Evolutionary conservation across 257 asterid genomes (phyloP), one percentile per base, ranked within the genome.

Genomic region (Rauvolfia tetraphylla): DNA sequence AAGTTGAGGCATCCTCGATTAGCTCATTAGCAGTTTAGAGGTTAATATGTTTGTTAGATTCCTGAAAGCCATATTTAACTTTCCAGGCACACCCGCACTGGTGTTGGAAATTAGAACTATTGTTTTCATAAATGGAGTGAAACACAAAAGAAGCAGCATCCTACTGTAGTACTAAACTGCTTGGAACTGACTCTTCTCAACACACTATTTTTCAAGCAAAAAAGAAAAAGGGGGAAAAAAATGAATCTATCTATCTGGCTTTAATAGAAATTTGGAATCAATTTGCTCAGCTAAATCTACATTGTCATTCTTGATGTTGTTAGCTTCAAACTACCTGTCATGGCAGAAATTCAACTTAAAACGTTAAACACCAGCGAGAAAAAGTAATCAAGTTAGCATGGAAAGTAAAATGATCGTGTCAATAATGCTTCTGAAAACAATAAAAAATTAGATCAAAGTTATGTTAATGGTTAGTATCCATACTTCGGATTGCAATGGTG

Each of bases 401-500:
- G 57, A 68, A 81, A 51, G 72, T 72, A 75, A 70, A 76, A 72
- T 39, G 75, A 59, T 62, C 81, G 67, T 71, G 89, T 86, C 78
- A 74, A 80, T 75, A 80, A 82, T 74, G 78, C 88, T 84, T 83
- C 87, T 83, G 66, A 74, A 86, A 88, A 78, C 80, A 78, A 69
- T 79, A 86, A 82, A 83, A 57, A 88, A 95, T 88, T 85, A 88
- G 96, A 90, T 86, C 87, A 80, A 86, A 85, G 97, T 95, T 87
- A 90, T 91, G 98, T 91, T 88, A 95, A 88, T 86, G 89, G 98
- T 93, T 86, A 91, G 97, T 89, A 95, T 95, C 97, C 99, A 84
- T 95, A 95, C 99, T 89, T 95, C 99, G 83, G 99, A 91, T 88
- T 91, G 99, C 86, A 91, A 89, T n/a, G 96, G 95, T 82, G 99